A percentile compares a stretch with the other conserved stretches of the same genome.
phyloP scores from a whole-genome alignment of 2,329 filamentous ascomycete genomes.

The Pyricularia pennisetigena region DNA sequence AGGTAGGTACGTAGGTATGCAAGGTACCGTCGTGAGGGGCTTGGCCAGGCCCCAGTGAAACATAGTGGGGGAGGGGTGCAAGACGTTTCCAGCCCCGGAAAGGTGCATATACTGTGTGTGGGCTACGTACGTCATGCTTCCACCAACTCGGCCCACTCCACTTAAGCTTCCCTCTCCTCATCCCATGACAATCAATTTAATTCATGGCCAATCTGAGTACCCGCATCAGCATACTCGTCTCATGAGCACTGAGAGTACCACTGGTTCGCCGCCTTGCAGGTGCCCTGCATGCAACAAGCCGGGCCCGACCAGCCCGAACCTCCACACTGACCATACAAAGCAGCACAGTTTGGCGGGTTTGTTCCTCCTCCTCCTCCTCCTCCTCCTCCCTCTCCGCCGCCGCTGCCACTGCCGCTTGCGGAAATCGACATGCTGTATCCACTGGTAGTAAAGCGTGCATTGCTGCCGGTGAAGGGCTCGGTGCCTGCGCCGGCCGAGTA shows the following conservation, averaged over 20 bases:
- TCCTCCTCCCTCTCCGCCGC: background rate
- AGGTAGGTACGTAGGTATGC: too few species aligned
- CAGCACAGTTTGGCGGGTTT: constrained; percentile 1
- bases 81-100: too few species aligned
- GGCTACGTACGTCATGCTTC: too few species aligned
- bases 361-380: background rate
- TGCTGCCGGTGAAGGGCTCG: constrained; percentile 42
- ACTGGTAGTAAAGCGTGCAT: constrained; percentile 16
- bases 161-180: too few species aligned
- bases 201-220: too few species aligned
- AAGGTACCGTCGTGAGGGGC: too few species aligned
- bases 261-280: background rate
- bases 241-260: background rate
- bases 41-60: too few species aligned
- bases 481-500: constrained; percentile 43
- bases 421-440: constrained; percentile 9
- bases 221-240: too few species aligned
- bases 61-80: too few species aligned
- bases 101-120: too few species aligned
- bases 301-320: constrained; percentile 15
- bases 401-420: background rate
- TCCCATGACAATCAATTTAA: too few species aligned
- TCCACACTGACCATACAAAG: constrained; percentile 17
- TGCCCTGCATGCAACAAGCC: constrained; percentile 13
- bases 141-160: too few species aligned